These are phyloP conservation scores for Chlorella sorokiniana DNA, from an alignment of 139 green algal genomes.

Conservation along the genomic window DNA sequence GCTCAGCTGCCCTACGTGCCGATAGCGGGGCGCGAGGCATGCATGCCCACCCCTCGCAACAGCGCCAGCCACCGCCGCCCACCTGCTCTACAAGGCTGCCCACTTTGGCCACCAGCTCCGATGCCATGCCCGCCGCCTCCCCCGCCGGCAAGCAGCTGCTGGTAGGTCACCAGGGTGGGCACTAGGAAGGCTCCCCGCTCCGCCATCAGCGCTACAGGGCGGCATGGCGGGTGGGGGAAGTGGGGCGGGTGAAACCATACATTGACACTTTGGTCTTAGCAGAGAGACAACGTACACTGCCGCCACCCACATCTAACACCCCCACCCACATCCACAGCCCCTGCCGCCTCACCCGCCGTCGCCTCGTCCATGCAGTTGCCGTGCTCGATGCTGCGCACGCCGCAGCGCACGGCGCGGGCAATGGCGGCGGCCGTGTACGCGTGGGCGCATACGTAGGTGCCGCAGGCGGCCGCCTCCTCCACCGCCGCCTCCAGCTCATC, in stretches of 20 bases:
- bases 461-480: constrained; percentile 66
- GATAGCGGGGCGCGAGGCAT: no score
- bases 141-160: constrained; percentile 45
- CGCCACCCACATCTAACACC: no score
- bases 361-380: constrained; percentile 63
- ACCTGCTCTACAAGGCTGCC: constrained; percentile 51
- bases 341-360: constrained; percentile 13
- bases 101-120: constrained; percentile 65
- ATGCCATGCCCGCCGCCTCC: constrained; percentile 54
- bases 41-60: no score
- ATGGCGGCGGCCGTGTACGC: constrained; percentile 70
- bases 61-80: neutral
- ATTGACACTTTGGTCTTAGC: neutral
- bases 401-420: constrained; percentile 52
- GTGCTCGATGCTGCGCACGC: constrained; percentile 72
- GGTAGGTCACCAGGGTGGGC: constrained; percentile 69
- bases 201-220: constrained; percentile 35
- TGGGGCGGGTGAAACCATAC: neutral
- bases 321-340: no score
- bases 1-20: no score
- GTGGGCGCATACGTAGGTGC: constrained; percentile 68
- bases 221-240: neutral
- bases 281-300: no score
- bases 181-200: constrained; percentile 53
- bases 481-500: constrained; percentile 67